Conservation (phyloP, 495 filamentous ascomycete species). For the Geoglossum glabrum region DNA sequence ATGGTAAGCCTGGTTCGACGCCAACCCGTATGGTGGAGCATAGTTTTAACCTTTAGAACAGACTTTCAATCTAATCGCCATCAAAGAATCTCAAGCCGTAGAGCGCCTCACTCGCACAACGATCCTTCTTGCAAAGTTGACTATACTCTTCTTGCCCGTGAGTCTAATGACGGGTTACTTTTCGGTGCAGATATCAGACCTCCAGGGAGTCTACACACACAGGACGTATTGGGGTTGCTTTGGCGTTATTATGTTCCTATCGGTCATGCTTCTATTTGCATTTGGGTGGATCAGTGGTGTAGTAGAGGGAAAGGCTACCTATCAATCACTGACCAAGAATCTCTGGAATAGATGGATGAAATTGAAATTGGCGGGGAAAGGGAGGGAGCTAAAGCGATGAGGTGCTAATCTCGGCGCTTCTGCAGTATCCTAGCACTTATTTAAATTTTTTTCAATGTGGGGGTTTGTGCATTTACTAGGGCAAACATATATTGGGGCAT, state of each 20-base stretch:
- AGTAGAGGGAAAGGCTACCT: constrained; percentile 5
- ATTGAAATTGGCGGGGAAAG: background rate
- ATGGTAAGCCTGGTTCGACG: constrained; percentile 22
- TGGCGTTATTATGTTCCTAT: constrained; percentile 42
- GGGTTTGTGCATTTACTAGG: background rate
- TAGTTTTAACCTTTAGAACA: constrained; percentile 18
- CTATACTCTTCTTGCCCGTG: constrained; percentile 69
- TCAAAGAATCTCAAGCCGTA: constrained; percentile 62
- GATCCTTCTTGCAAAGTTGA: constrained; percentile 64
- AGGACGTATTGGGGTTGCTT: constrained; percentile 57
- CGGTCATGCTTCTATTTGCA: constrained; percentile 36
- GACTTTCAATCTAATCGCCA: constrained; percentile 78
- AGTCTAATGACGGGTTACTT: constrained; percentile 77
- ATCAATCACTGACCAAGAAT: background rate
- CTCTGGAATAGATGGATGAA: background rate
- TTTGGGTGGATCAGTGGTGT: constrained; percentile 15
- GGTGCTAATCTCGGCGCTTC: background rate
- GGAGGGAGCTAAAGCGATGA: background rate
- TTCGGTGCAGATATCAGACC: constrained; percentile 42
- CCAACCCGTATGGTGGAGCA: background rate
- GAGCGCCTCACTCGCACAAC: constrained; percentile 63
- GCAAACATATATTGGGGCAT: too few relatives aligned
- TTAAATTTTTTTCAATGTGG: too few relatives aligned
- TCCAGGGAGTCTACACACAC: constrained; percentile 34
- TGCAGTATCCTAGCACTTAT: too few relatives aligned